Evolutionary conservation across 1,139 yeast genomes (phyloP).

Genomic region (Yamadazyma conglobata): DNA sequence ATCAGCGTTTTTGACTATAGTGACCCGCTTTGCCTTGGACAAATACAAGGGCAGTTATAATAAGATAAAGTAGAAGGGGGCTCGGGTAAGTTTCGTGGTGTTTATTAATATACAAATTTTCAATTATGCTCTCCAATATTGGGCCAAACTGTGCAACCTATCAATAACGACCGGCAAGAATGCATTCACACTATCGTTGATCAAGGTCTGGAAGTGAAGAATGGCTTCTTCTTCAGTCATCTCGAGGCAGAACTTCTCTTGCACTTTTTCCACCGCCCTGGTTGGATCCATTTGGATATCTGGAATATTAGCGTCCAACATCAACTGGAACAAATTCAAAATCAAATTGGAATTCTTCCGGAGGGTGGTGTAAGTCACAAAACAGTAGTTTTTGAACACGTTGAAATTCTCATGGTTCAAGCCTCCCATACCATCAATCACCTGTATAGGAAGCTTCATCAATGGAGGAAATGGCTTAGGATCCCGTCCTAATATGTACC

Average conservation of each 20-base stretch:
- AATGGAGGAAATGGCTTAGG: conserved; percentile 98
- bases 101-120: too few species aligned
- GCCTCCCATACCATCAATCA: conserved; percentile 98
- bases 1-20: conserved; percentile 28
- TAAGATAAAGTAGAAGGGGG: conserved; percentile 4
- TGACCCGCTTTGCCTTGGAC: conserved; percentile 19
- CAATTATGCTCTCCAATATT: conserved; percentile 84
- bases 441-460: conserved; percentile 96
- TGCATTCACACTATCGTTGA: conserved; percentile 92
- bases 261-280: conserved; percentile 81
- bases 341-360: conserved; percentile 88
- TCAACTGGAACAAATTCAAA: conserved; percentile 83
- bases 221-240: conserved; percentile 96
- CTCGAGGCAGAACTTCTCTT: conserved; percentile 89
- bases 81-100: neutral
- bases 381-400: conserved; percentile 87
- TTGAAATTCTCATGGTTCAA: conserved; percentile 78
- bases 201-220: conserved; percentile 85
- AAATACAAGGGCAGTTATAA: conserved; percentile 17
- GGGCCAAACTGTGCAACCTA: conserved; percentile 90
- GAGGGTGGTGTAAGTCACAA: conserved; percentile 87
- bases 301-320: conserved; percentile 93
- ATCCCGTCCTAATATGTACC: conserved; percentile 92
- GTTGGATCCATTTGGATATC: conserved; percentile 73
- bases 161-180: conserved; percentile 93